Percentiles rank a stretch among this genome's conserved stretches.
These are phyloP conservation scores for Salix brachista DNA, from an alignment of 345 rosid genomes.

Conservation along the genomic window DNA sequence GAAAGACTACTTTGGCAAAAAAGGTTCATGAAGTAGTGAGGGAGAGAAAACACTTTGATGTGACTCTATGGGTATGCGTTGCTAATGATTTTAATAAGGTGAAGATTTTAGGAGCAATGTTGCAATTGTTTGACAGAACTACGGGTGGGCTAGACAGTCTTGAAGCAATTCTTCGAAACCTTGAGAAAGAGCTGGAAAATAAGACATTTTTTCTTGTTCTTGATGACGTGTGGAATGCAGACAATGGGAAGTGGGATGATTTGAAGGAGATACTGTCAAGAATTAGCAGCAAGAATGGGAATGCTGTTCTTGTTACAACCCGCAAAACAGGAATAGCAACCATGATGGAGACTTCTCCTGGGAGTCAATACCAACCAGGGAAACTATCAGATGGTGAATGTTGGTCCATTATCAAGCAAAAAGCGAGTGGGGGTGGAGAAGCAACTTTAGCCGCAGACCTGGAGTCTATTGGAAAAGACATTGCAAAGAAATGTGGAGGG, in stretches of 20 bases:
- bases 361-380: neutral
- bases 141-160: neutral
- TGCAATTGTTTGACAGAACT: neutral
- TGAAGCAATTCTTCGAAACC: neutral
- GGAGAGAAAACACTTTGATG: neutral
- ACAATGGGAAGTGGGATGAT: neutral
- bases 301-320: conserved; percentile 17
- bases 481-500: conserved; percentile 22
- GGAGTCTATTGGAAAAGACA: conserved; percentile 10
- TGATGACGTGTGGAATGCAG: conserved; percentile 29
- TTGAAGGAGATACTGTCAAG: conserved; percentile 5
- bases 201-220: conserved; percentile 17
- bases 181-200: neutral
- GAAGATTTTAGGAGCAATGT: conserved; percentile 10
- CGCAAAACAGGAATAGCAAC: conserved; percentile 10
- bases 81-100: neutral
- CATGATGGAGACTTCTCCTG: neutral
- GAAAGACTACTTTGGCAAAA: conserved; percentile 26
- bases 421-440: neutral
- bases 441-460: neutral
- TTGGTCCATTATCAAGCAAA: conserved; percentile 16
- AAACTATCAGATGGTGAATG: conserved; percentile 3
- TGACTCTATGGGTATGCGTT: conserved; percentile 12
- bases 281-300: neutral
- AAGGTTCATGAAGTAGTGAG: neutral